A percentile compares a stretch with the other conserved stretches of the same genome.
These are phyloP conservation scores for Mycena citricolor DNA, from an alignment of 1,284 basidiomycete species.

Conservation along the genomic window DNA sequence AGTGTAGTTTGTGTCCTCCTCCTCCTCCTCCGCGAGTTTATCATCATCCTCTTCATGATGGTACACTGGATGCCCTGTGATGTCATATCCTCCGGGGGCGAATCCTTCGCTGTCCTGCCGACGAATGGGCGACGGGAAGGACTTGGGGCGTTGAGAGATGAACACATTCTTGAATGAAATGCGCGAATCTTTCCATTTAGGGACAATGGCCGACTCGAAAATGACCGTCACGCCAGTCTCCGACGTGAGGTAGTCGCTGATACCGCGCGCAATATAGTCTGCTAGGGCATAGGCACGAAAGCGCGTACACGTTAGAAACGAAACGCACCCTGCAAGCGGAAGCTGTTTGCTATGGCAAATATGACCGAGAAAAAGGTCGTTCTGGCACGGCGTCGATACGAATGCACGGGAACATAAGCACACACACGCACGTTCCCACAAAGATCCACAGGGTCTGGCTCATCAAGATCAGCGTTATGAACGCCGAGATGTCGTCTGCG, in stretches of 20 bases:
- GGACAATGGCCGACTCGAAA: conserved; percentile 97
- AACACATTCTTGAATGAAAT: conserved; percentile 98
- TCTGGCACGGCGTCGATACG: conserved; percentile 37
- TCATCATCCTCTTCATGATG: conserved; percentile 60
- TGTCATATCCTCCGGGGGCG: conserved; percentile 69
- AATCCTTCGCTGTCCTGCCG: conserved; percentile 19
- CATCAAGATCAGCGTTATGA: conserved; percentile 92
- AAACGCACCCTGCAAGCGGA: conserved; percentile 80
- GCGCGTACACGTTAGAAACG: not conserved
- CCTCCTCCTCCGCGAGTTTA: conserved; percentile 34
- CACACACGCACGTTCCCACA: conserved; percentile 90
- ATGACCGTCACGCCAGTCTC: conserved; percentile 94
- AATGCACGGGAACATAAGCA: conserved; percentile 21
- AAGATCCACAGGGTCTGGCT: conserved; percentile 94
- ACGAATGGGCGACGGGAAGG: conserved; percentile 15
- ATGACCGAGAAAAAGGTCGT: conserved; percentile 96
- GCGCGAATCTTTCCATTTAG: conserved; percentile 94
- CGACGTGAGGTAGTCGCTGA: conserved; percentile 91
- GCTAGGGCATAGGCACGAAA: conserved; percentile 2
- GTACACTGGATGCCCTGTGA: conserved; percentile 72
- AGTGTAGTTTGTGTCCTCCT: conserved; percentile 67
- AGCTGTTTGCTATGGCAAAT: conserved; percentile 86
- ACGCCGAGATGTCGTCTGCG: conserved; percentile 95
- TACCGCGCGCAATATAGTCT: conserved; percentile 87
- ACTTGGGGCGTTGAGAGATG: conserved; percentile 74